phyloP scores from a whole-genome alignment of 2,329 filamentous ascomycete genomes.

The Colletotrichum orchidophilum region DNA sequence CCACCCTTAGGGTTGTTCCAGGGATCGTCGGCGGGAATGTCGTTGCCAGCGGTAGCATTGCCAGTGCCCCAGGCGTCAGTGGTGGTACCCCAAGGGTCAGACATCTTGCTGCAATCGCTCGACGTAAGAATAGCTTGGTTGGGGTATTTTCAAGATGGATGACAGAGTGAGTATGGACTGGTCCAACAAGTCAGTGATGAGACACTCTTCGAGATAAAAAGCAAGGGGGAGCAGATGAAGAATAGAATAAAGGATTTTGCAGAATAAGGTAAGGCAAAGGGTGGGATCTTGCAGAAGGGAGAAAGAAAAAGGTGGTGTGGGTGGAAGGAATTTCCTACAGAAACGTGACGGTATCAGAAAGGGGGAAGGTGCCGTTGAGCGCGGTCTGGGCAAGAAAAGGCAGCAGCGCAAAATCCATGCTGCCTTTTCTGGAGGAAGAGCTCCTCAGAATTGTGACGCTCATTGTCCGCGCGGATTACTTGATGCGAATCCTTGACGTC shows the following conservation, averaged over 20 bases:
- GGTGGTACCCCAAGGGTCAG: constrained; percentile 4
- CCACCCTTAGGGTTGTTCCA: constrained; percentile 26
- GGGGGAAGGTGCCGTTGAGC: background rate
- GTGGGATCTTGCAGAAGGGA: background rate
- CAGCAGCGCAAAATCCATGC: background rate
- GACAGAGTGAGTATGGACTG: background rate
- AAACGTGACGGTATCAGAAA: background rate
- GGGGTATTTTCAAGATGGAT: background rate
- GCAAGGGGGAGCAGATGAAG: too few relatives aligned
- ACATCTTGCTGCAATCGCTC: constrained; percentile 5
- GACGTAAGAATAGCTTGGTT: background rate
- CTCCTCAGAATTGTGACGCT: background rate
- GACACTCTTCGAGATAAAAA: background rate
- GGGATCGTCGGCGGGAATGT: constrained; percentile 10
- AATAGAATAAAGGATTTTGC: background rate
- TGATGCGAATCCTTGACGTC: background rate
- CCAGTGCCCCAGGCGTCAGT: constrained; percentile 12
- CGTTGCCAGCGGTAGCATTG: background rate
- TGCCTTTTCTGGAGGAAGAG: background rate
- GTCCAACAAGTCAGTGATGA: background rate
- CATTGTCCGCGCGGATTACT: background rate
- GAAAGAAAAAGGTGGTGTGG: background rate
- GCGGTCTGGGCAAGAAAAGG: background rate
- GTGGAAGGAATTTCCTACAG: background rate
- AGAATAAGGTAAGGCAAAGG: background rate